These are phyloP conservation scores for Marchantia paleacea DNA, from an alignment of 225 moss, liverwort and hornwort genomes.

Conservation along the genomic window DNA sequence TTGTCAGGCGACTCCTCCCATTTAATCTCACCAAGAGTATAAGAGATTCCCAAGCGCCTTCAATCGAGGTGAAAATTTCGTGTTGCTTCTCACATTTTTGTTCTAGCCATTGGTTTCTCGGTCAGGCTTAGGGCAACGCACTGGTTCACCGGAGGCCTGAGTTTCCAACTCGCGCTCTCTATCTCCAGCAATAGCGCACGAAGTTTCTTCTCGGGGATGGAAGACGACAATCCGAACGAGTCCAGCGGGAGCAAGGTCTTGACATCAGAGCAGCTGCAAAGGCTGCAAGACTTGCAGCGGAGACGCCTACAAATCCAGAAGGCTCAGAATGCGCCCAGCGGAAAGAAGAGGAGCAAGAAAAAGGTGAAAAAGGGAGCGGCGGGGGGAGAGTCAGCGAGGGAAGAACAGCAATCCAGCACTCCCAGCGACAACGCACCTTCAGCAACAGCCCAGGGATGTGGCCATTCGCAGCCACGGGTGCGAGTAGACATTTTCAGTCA, in stretches of 20 bases:
- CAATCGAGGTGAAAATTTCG: not conserved
- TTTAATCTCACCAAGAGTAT: too few relatives aligned
- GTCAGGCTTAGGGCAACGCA: not conserved
- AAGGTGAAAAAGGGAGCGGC: slow-evolving; percentile 14
- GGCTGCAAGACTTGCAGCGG: slow-evolving; percentile 37
- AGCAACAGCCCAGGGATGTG: not conserved
- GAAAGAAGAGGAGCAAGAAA: slow-evolving; percentile 26
- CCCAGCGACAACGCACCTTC: not conserved
- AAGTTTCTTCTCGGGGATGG: not conserved
- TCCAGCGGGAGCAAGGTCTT: slow-evolving; percentile 7
- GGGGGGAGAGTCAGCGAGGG: not conserved
- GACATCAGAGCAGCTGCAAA: slow-evolving; percentile 34
- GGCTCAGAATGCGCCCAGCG: not conserved
- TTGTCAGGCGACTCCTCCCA: too few relatives aligned
- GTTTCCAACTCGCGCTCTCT: not conserved
- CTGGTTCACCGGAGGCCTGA: not conserved
- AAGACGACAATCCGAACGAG: not conserved
- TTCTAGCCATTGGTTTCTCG: not conserved
- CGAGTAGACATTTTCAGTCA: not conserved
- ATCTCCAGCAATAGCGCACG: not conserved
- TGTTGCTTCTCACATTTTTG: not conserved
- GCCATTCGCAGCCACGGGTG: slow-evolving; percentile 1
- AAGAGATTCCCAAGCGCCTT: too few relatives aligned
- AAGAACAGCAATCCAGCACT: not conserved
- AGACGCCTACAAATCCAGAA: slow-evolving; percentile 32